Evolutionary conservation across 2,329 filamentous ascomycete genomes (phyloP), one percentile per base, ranked within the genome.

Genomic region (Leptodontidium sp.): DNA sequence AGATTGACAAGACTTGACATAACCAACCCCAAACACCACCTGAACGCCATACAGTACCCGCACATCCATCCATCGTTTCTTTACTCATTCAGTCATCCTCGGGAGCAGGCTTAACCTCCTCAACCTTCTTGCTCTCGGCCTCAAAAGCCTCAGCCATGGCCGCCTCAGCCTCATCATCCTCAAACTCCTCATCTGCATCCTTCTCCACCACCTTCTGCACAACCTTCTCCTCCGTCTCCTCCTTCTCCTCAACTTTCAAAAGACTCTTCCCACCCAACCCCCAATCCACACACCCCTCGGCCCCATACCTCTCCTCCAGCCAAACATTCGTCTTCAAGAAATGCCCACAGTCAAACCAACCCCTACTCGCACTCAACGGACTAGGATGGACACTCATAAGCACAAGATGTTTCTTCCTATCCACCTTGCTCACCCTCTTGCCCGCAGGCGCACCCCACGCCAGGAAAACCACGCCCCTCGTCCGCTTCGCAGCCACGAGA

Each of bases 401-500:
- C 47, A 99, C 93, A 57, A 93, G 85, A 82, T 99, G 95, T 75
- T 86, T 90, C 72, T 87, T 84, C 62, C 81, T 83, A 77, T 96
- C 91, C 64, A 98, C 85, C 74, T 89, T 91, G 52, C 86, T 82
- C 26, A 97, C 93, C 66, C 94, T 85, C 82, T 93, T 92, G 66
- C 90, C 91, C 0, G 96, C 96, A 1, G 93, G 93, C 6, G 85
- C 89, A 17, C 96, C 96, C 96, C 96, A 99, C 0, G 95, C 95
- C 80, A 99, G 83, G 78, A 98, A 99, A 4, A 98, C 96, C 1
- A 99, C 95, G 1, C 96, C 96, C 35, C 86, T 85, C 0, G 87
- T 90, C 55, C 94, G 87, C 74, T 91, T 90, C 77, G 90, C 88
- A 0, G 92, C 92, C 1, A 98, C 93, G 0, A 92, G 86, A 73